A percentile compares a stretch with the other conserved stretches of the same genome.
Evolutionary conservation across 108 stramenopile genomes (phyloP).

Genomic region (Conticribra weissflogii): DNA sequence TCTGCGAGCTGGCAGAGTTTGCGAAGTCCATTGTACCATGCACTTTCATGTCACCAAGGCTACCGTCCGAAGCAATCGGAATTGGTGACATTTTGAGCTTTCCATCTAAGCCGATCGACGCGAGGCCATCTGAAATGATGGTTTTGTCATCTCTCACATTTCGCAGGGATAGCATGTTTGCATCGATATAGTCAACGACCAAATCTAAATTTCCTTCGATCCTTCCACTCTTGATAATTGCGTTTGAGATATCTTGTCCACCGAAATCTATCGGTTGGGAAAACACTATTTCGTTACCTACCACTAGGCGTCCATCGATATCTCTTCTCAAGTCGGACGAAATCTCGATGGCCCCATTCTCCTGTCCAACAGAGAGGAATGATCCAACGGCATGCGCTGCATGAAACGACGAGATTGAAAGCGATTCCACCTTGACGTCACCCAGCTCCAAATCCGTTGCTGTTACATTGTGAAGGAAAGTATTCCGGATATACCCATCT

Average conservation of each 20-base stretch:
- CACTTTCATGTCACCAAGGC: constrained; percentile 26
- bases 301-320: constrained; percentile 1
- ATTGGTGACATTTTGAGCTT: constrained; percentile 34
- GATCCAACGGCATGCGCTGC: constrained; percentile 19
- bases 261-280: constrained; percentile 21
- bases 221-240: constrained; percentile 28
- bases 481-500: constrained; percentile 43
- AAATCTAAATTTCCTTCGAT: constrained; percentile 45
- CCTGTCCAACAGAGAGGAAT: constrained; percentile 29
- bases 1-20: not conserved
- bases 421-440: constrained; percentile 37
- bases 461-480: constrained; percentile 45
- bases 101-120: constrained; percentile 28
- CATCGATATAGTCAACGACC: constrained; percentile 11
- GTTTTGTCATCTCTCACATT: constrained; percentile 28
- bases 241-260: constrained; percentile 25
- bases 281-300: constrained; percentile 26
- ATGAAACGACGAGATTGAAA: constrained; percentile 38
- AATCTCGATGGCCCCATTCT: constrained; percentile 33
- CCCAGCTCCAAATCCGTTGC: constrained; percentile 36
- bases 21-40: constrained; percentile 25
- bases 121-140: constrained; percentile 23
- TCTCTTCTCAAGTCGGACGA: constrained; percentile 22
- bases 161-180: constrained; percentile 10
- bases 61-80: constrained; percentile 16